Base-by-base conservation (phyloP, 257 asterid species). In the Dorcoceras hygrometricum region DNA sequence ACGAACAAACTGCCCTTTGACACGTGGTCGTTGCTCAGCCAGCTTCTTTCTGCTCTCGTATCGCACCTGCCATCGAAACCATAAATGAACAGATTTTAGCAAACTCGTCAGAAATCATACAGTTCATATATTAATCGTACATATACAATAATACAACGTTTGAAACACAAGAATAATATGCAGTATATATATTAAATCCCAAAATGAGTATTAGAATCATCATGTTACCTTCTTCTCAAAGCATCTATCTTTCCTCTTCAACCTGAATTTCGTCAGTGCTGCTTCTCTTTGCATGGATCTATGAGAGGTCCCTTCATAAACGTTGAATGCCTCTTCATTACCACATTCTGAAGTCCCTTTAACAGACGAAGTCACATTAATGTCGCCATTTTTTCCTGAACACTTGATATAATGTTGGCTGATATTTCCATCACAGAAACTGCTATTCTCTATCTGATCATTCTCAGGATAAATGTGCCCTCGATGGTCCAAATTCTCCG, bases 11-110 rank as follows among this genome's bases (percentile, higher is more conserved):
- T 94, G 99, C 18, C 99, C 99, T 63, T 90, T 94, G 19, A 94
- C 88, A 10, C 99, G 86, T 5, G 99, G 99, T 2, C 99, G 95
- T 78, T 88, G 92, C 86, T 90, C 96, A 5, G 99, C 99, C 63
- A 94, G 91, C 76, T 90, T 94, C 70, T 94, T 85, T 68, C 99
- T 78, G 79, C 97, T 94, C 74, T 94, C 99, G 7, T 94, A 94
- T 50, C 97, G 69, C 68, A 94, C 99, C 99, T 93, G 86, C 20
- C 19, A 53, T 39, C 32, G 65, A 68, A 58, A 59, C 54, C 61
- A 19, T 57, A 25, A 8, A 48, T 5, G 22, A 31, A 9, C 39
- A 16, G 36, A 46, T 8, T n/a, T 48, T 1, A n/a, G 2, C 31
- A 46, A 20, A 24, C 39, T 57, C 70, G n/a, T 65, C 55, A 31